Base-by-base conservation (phyloP, 2,329 filamentous ascomycete genomes). In the Acephala macrosclerotiorum region DNA sequence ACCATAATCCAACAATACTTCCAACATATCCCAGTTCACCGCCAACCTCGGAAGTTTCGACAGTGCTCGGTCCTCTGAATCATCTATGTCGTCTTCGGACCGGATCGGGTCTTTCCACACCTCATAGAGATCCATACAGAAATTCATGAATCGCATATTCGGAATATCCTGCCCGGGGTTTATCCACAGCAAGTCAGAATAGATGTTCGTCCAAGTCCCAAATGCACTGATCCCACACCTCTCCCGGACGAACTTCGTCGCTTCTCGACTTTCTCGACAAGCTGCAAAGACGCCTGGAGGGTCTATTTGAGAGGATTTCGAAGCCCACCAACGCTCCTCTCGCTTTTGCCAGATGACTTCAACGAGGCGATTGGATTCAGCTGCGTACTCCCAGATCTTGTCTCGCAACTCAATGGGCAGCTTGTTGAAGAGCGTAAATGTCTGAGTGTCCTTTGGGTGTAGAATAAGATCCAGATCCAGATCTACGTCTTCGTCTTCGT, bases 61-160 rank as follows among this genome's bases (percentile, higher is more conserved):
- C 16, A 42, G 16, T n/a, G 40, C 12, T n/a, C 16, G 7, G 40
- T n/a, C 40, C 4, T 42, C 40, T 16, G 16, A 42, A 42, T 42
- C 40, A 42, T 18, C 40, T 1, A 18, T 16, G 16, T 42, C 40
- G 14, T 42, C 40, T 2, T 42, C 40, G 9, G 29, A 33, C 16
- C 40, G 4, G 16, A 18, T 18, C 16, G 40, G 40, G n/a, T 49
- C n/a, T 22, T 49, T 25, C 45, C 20, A 25, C 45, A 49, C n/a
- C 45, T 49, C 45, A 14, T 42, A 42, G n/a, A 42, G 40, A 42
- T 42, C 16, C 40, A 42, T 42, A 42, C 40, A 42, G 40, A 42
- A 42, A 42, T 42, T 42, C 40, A 42, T 42, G 40, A 42, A 42
- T 6, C 40, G 40, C 6, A 12, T 42, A 18, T n/a, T 42, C 40